Evolutionary conservation across 805 yeast species (phyloP).

Genomic region (Candida andamanensis): DNA sequence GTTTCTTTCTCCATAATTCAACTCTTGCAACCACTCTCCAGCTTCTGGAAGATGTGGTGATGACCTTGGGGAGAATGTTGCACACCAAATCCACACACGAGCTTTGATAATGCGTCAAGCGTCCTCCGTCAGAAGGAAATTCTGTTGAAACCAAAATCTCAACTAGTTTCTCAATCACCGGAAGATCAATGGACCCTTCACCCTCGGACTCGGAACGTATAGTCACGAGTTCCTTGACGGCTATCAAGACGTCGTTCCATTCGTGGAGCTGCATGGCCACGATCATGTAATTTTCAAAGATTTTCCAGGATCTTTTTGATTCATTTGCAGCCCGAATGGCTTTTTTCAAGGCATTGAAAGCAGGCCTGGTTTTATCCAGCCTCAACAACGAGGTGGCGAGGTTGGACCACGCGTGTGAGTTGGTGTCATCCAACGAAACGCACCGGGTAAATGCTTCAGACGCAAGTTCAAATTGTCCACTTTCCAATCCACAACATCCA

Average conservation of each 20-base stretch:
- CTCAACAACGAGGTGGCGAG: slow-evolving; percentile 74
- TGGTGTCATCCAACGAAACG: slow-evolving; percentile 76
- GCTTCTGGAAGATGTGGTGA: slow-evolving; percentile 60
- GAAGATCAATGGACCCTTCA: slow-evolving; percentile 66
- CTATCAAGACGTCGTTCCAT: slow-evolving; percentile 84
- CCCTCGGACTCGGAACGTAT: slow-evolving; percentile 52
- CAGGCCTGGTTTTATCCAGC: slow-evolving; percentile 63
- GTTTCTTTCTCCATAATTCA: slow-evolving; percentile 78
- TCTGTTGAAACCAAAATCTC: slow-evolving; percentile 54
- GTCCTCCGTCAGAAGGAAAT: slow-evolving; percentile 35
- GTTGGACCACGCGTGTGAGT: slow-evolving; percentile 86
- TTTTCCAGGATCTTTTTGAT: slow-evolving; percentile 72
- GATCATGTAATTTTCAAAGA: slow-evolving; percentile 81
- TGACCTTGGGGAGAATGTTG: slow-evolving; percentile 58
- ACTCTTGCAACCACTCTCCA: slow-evolving; percentile 86
- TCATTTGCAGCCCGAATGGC: slow-evolving; percentile 69
- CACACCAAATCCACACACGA: slow-evolving; percentile 71
- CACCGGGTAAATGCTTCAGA: slow-evolving; percentile 91
- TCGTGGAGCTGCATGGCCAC: slow-evolving; percentile 79
- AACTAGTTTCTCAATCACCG: slow-evolving; percentile 68
- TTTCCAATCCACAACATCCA: slow-evolving; percentile 84
- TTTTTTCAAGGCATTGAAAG: slow-evolving; percentile 76
- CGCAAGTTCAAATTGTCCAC: slow-evolving; percentile 65
- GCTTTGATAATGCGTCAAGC: slow-evolving; percentile 58
- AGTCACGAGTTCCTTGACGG: slow-evolving; percentile 59